phyloP scores from a whole-genome alignment of 2,329 filamentous ascomycete species.

The Curvularia sp. region DNA sequence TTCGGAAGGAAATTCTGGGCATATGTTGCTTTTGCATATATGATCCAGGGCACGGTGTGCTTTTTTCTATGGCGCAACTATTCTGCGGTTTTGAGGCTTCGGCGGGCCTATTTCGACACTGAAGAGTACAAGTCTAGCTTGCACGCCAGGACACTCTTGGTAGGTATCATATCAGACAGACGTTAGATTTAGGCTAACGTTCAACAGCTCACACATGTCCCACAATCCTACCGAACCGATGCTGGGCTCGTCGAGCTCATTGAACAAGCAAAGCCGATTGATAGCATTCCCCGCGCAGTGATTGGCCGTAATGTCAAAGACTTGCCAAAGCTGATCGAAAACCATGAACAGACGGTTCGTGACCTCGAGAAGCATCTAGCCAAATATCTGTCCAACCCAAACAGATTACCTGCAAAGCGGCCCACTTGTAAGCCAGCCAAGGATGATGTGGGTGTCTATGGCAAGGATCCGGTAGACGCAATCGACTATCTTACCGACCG shows the following conservation, averaged over 20 bases:
- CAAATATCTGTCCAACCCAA: slow-evolving; percentile 82
- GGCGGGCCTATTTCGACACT: slow-evolving; percentile 81
- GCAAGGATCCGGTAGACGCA: slow-evolving; percentile 82
- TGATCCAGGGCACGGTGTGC: slow-evolving; percentile 75
- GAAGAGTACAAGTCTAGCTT: slow-evolving; percentile 86
- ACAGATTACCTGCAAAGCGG: slow-evolving; percentile 75
- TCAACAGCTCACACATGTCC: slow-evolving; percentile 78
- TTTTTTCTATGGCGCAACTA: slow-evolving; percentile 93
- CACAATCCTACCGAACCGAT: slow-evolving; percentile 75
- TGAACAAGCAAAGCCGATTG: slow-evolving; percentile 77
- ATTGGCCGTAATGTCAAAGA: slow-evolving; percentile 92
- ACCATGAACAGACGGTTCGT: slow-evolving; percentile 81
- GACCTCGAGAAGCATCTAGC: slow-evolving; percentile 83
- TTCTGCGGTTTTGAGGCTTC: slow-evolving; percentile 70
- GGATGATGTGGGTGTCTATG: slow-evolving; percentile 70
- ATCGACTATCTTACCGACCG: slow-evolving; percentile 91
- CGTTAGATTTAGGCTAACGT: slow-evolving; percentile 7
- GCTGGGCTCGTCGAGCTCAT: slow-evolving; percentile 88
- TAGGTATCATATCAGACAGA: slow-evolving; percentile 29
- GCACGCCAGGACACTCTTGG: slow-evolving; percentile 71
- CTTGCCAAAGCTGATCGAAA: slow-evolving; percentile 80
- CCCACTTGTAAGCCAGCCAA: slow-evolving; percentile 81
- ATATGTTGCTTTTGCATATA: slow-evolving; percentile 64
- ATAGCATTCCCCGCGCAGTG: slow-evolving; percentile 76
- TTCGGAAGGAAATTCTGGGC: slow-evolving; percentile 62